Evolutionary conservation across 2,329 filamentous ascomycete species (phyloP), one percentile per base, ranked within the genome.

Genomic region (Alternaria triticimaculans): DNA sequence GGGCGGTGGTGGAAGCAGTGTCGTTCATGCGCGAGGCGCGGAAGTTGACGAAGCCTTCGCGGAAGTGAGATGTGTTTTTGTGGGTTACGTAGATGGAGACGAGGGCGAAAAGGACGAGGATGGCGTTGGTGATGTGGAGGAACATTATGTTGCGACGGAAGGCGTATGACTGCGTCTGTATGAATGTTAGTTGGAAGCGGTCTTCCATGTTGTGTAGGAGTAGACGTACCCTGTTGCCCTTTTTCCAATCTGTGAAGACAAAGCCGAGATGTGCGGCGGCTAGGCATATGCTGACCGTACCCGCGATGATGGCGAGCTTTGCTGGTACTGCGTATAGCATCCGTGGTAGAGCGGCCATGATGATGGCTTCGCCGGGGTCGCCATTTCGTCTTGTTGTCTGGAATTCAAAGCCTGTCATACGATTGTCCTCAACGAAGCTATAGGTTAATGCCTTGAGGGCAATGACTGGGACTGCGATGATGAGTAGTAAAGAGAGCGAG

Each of bases 141-240:
- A 77, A 69, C 74, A 79, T 75, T 49, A 69, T 65, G 61, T 78
- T 78, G 55, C 76, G 76, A 49, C 75, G 76, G 62, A 80, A 79
- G 12, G 72, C 63, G 55, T 75, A 75, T 9, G 68, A 64, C 65
- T 77, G 76, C 3, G 73, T 76, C 76, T 77, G 20, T 21, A 5
- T 1, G 10, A 10, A 5, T 2, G 10, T 59, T 50, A 57, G 58
- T 11, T 10, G 12, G 15, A 2, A 3, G 15, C 2, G 3, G 1
- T 9, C 1, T 9, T 55, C n/a, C 12, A 12, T 58, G 54, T 62
- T 18, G 4, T 7, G 25, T 9, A 7, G 20, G 11, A 21, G 0
- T 20, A 15, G 50, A 55, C 60, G 10, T 69, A 76, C 74, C 60
- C 69, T 67, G 48, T 73, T 71, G 12, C 73, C 72, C 5, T 44